Evolutionary conservation across 2,329 filamentous ascomycete species (phyloP).

Genomic region (Aspergillus alliaceus): DNA sequence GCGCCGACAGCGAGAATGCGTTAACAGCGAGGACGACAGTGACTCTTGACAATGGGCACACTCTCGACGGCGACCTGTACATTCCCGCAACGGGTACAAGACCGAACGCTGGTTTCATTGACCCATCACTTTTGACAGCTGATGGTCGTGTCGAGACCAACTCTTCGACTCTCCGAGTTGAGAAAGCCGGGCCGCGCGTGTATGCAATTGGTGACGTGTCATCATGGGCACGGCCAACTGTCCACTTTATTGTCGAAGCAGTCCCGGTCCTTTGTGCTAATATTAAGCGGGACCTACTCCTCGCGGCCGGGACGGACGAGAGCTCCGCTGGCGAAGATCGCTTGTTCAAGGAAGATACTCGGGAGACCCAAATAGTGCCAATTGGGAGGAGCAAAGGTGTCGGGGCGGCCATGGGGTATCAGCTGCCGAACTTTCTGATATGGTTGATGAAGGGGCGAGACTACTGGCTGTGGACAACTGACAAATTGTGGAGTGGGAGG

Average conservation of each 20-base stretch:
- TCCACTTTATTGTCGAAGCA: slow-evolving; percentile 44
- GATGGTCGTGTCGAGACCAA: slow-evolving; percentile 45
- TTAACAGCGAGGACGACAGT: slow-evolving; percentile 33
- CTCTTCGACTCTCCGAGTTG: slow-evolving; percentile 38
- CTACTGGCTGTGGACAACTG: slow-evolving; percentile 54
- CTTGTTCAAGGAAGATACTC: slow-evolving; percentile 43
- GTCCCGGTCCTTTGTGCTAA: slow-evolving; percentile 50
- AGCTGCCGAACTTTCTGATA: slow-evolving; percentile 46
- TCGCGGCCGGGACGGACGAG: slow-evolving; percentile 29
- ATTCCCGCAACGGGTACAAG: slow-evolving; percentile 47
- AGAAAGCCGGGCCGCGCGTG: slow-evolving; percentile 37
- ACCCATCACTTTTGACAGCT: slow-evolving; percentile 25
- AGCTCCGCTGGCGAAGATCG: slow-evolving; percentile 26
- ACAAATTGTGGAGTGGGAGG: slow-evolving; percentile 51
- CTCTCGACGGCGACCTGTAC: slow-evolving; percentile 48
- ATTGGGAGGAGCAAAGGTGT: slow-evolving; percentile 49
- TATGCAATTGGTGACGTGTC: slow-evolving; percentile 52
- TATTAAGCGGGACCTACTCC: slow-evolving; percentile 48
- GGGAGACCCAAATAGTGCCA: slow-evolving; percentile 50
- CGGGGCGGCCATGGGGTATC: slow-evolving; percentile 46
- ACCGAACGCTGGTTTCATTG: slow-evolving; percentile 45
- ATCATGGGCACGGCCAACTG: slow-evolving; percentile 40
- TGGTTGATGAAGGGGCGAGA: slow-evolving; percentile 54
- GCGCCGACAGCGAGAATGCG: slow-evolving; percentile 19
- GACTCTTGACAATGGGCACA: slow-evolving; percentile 41